Percentiles rank a stretch among this genome's conserved stretches.
These are phyloP conservation scores for Apiotrichum akiyoshidainum DNA, from an alignment of 1,284 basidiomycete species.

Conservation along the genomic window DNA sequence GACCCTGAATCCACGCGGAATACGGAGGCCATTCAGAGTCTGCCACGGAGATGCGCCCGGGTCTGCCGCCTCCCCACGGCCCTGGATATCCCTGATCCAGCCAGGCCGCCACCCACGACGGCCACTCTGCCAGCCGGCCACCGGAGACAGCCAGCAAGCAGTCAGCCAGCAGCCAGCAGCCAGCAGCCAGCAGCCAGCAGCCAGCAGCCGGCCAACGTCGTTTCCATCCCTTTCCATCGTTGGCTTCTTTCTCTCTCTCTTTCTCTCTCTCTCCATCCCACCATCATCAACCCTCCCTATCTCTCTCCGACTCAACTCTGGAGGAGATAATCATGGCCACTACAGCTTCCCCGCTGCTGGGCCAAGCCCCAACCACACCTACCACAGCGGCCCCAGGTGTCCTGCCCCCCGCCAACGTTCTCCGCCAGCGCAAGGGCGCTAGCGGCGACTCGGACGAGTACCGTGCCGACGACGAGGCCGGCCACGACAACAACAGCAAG, in stretches of 20 bases:
- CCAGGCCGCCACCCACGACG: too few species aligned
- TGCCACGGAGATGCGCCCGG: too few species aligned
- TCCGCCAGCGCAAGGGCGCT: slow-evolving; percentile 11
- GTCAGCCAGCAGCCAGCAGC: too few species aligned
- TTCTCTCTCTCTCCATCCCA: not conserved
- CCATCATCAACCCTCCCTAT: not conserved
- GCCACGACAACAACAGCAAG: slow-evolving; percentile 13
- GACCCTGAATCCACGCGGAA: too few species aligned
- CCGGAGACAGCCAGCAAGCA: too few species aligned
- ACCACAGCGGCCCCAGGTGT: not conserved
- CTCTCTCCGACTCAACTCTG: slow-evolving; percentile 3
- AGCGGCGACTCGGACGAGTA: slow-evolving; percentile 7
- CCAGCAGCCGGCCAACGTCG: too few species aligned
- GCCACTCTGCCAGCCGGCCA: too few species aligned
- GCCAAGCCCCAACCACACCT: not conserved
- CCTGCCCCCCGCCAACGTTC: not conserved
- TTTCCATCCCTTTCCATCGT: not conserved
- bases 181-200: too few species aligned
- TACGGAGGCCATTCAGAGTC: too few species aligned
- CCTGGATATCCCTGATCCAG: too few species aligned
- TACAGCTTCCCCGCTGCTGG: slow-evolving; percentile 3
- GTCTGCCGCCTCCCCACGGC: too few species aligned
- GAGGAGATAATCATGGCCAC: not conserved
- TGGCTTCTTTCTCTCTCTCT: not conserved
- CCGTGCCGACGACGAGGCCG: slow-evolving; percentile 22